phyloP scores from a whole-genome alignment of 73 alveolate species.

The Paramecium biaurelia region DNA sequence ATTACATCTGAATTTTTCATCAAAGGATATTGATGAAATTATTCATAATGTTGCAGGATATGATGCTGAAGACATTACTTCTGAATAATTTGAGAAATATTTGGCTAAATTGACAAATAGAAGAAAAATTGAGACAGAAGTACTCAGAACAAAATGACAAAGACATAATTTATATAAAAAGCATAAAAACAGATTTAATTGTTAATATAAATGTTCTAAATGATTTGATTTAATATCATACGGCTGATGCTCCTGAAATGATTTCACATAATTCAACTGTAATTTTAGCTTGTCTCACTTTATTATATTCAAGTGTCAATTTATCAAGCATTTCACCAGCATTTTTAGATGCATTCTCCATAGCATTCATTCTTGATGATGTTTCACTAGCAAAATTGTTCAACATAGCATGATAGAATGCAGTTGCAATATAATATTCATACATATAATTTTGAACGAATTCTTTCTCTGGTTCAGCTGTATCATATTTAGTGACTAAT shows the following conservation, averaged over 20 bases:
- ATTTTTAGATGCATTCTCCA: constrained; percentile 92
- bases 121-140: constrained; percentile 18
- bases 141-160: constrained; percentile 15
- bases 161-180: neutral
- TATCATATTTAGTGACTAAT: constrained; percentile 54
- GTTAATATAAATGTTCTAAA: neutral
- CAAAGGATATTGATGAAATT: neutral
- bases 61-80: constrained; percentile 23
- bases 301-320: constrained; percentile 81
- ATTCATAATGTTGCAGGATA: constrained; percentile 43
- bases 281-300: constrained; percentile 86
- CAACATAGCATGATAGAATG: constrained; percentile 81
- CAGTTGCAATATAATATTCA: constrained; percentile 82
- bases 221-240: constrained; percentile 56
- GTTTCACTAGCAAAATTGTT: constrained; percentile 85
- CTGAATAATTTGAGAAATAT: constrained; percentile 31
- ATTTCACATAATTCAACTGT: constrained; percentile 89
- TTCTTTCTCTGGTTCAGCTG: constrained; percentile 64
- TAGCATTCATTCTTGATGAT: constrained; percentile 89
- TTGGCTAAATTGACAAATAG: neutral
- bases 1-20: neutral
- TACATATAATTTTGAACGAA: constrained; percentile 62
- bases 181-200: neutral
- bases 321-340: constrained; percentile 82
- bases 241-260: constrained; percentile 90